Conservation (phyloP, 208 protist species). For the Leishmania aethiopica region DNA sequence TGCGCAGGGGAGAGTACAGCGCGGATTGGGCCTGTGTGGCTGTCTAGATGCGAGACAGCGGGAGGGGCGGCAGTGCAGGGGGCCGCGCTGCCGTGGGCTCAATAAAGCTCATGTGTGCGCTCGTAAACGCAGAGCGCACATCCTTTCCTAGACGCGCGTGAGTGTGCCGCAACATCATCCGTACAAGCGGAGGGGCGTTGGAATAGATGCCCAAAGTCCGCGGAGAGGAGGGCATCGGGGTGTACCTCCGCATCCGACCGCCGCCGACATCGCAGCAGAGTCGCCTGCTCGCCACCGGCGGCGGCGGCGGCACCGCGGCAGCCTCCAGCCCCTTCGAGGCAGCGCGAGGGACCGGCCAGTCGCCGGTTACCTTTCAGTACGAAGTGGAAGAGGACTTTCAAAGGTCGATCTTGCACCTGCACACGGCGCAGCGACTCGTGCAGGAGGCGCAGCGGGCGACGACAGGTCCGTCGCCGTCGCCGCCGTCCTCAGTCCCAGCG, state of each 20-base stretch:
- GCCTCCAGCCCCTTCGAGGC: background rate
- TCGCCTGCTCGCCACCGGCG: slow-evolving; percentile 36
- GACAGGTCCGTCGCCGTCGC: slow-evolving; percentile 5
- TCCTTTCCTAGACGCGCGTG: background rate
- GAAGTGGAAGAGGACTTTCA: slow-evolving; percentile 30
- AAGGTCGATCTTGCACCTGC: slow-evolving; percentile 26
- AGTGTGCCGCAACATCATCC: background rate
- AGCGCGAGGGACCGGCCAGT: background rate
- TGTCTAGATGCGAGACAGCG: background rate
- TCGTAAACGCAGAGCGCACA: background rate
- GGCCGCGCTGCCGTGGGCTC: background rate
- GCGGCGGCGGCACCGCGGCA: background rate
- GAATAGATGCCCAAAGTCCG: slow-evolving; percentile 15
- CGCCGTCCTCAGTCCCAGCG: background rate
- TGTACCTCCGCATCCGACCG: slow-evolving; percentile 82
- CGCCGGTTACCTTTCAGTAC: slow-evolving; percentile 16
- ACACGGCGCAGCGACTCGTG: slow-evolving; percentile 23
- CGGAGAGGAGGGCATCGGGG: slow-evolving; percentile 62
- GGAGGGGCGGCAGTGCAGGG: background rate
- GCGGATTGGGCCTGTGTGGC: background rate
- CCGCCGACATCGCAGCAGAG: slow-evolving; percentile 57
- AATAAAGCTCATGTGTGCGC: background rate
- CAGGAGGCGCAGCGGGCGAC: slow-evolving; percentile 29
- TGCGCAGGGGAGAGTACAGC: background rate
- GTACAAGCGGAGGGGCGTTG: background rate